Evolutionary conservation across 805 yeast species (phyloP).

Genomic region (Komagataella pastoris): DNA sequence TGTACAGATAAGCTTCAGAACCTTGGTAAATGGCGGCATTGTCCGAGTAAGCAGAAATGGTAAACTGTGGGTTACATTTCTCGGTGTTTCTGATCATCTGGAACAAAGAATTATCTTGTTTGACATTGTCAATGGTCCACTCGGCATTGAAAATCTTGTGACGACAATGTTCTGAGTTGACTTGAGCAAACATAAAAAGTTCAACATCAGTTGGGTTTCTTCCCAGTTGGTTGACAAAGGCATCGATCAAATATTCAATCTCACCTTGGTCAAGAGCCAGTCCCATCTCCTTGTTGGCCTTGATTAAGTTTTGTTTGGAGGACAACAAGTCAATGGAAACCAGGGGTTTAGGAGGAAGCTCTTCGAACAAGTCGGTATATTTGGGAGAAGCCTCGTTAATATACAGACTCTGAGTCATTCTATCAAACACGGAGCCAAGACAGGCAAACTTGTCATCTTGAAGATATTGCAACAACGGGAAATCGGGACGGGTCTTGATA

Average conservation of each 20-base stretch:
- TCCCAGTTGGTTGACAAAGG: constrained; percentile 62
- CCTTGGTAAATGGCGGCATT: constrained; percentile 95
- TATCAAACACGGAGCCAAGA: constrained; percentile 68
- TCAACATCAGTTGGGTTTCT: constrained; percentile 97
- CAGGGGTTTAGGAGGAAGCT: constrained; percentile 73
- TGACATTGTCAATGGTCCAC: constrained; percentile 85
- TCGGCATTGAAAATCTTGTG: constrained; percentile 98
- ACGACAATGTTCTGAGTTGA: constrained; percentile 97
- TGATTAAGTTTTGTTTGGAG: constrained; percentile 41
- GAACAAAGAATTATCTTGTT: constrained; percentile 66
- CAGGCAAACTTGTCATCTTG: constrained; percentile 34
- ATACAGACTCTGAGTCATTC: constrained; percentile 82
- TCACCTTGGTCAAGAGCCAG: constrained; percentile 93
- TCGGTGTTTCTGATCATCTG: constrained; percentile 95
- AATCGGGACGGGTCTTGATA: constrained; percentile 58
- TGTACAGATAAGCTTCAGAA: constrained; percentile 57
- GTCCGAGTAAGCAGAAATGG: constrained; percentile 91
- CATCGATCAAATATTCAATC: constrained; percentile 72
- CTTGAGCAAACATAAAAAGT: constrained; percentile 98
- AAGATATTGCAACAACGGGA: constrained; percentile 45
- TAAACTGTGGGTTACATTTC: constrained; percentile 61
- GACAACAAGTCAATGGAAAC: constrained; percentile 56
- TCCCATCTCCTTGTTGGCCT: constrained; percentile 77
- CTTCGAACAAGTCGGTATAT: constrained; percentile 59
- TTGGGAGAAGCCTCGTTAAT: constrained; percentile 45